Percentiles rank a stretch among this genome's conserved stretches.
phyloP scores from a whole-genome alignment of 148 eudicot species.

The Fagopyrum homotropicum region DNA sequence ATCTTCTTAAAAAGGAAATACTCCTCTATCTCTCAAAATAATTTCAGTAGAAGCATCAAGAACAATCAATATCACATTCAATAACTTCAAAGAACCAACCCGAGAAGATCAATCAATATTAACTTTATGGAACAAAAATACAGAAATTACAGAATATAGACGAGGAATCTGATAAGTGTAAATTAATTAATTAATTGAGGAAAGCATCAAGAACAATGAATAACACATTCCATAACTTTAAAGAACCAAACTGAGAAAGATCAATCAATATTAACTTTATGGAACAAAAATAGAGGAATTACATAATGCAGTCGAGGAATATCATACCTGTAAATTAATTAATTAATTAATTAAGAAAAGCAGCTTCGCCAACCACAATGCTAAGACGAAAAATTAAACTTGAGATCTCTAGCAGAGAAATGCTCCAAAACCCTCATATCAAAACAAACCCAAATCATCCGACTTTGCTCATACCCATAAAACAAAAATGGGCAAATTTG shows the following conservation, averaged over 20 bases:
- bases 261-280: background rate
- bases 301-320: too few relatives aligned
- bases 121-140: background rate
- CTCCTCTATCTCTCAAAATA: background rate
- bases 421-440: slow-evolving; percentile 5
- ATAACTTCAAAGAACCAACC: background rate
- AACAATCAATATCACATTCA: background rate
- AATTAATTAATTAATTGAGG: too few relatives aligned
- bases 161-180: too few relatives aligned
- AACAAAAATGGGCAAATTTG: background rate
- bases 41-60: slow-evolving; percentile 6
- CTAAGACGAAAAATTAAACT: background rate
- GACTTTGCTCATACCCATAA: background rate
- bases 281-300: background rate
- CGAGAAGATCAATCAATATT: background rate
- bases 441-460: background rate
- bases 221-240: background rate
- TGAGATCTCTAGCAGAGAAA: slow-evolving; percentile 3
- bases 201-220: background rate
- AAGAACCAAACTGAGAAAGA: background rate
- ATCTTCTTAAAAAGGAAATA: background rate
- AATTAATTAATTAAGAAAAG: background rate
- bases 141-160: background rate
- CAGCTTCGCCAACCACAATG: slow-evolving; percentile 9
- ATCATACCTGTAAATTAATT: too few relatives aligned